These are phyloP conservation scores for Prunus mume DNA, from an alignment of 306 rosid genomes.

Conservation along the genomic window DNA sequence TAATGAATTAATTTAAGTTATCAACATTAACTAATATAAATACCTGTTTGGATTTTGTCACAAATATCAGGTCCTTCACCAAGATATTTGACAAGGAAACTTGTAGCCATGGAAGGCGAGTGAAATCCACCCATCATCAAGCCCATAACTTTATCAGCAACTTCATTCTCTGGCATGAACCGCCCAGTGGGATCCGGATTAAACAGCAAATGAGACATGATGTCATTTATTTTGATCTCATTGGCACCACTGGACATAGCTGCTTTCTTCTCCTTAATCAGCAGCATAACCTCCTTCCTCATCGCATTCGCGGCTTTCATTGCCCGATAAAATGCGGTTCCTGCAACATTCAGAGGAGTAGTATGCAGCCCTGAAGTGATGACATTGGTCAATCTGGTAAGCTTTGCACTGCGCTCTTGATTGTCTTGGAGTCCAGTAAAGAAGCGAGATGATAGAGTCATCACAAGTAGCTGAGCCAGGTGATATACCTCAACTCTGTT, in stretches of 20 bases:
- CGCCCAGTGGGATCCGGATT: not conserved
- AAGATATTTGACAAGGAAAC: slow-evolving; percentile 38
- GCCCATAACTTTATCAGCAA: slow-evolving; percentile 16
- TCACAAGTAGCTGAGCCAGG: slow-evolving; percentile 2
- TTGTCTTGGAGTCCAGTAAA: slow-evolving; percentile 11
- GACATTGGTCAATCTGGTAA: not conserved
- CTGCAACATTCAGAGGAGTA: not conserved
- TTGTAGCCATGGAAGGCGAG: slow-evolving; percentile 8
- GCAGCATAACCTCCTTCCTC: not conserved
- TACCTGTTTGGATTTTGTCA: slow-evolving; percentile 43
- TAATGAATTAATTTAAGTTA: too few species aligned
- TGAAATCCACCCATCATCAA: not conserved
- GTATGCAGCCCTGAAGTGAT: not conserved
- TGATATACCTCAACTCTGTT: not conserved
- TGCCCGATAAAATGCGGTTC: not conserved
- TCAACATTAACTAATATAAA: not conserved
- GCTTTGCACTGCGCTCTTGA: not conserved
- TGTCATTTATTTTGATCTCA: not conserved
- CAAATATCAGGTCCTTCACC: slow-evolving; percentile 42
- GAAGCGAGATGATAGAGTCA: not conserved
- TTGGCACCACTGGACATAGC: not conserved
- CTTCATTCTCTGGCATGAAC: slow-evolving; percentile 2
- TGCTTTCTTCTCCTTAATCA: slow-evolving; percentile 9
- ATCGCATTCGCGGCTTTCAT: slow-evolving; percentile 2
- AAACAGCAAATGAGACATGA: not conserved